A percentile compares a stretch with the other conserved stretches of the same genome.
Conservation (phyloP, 148 eudicot genomes). For the Camellia japonica region DNA sequence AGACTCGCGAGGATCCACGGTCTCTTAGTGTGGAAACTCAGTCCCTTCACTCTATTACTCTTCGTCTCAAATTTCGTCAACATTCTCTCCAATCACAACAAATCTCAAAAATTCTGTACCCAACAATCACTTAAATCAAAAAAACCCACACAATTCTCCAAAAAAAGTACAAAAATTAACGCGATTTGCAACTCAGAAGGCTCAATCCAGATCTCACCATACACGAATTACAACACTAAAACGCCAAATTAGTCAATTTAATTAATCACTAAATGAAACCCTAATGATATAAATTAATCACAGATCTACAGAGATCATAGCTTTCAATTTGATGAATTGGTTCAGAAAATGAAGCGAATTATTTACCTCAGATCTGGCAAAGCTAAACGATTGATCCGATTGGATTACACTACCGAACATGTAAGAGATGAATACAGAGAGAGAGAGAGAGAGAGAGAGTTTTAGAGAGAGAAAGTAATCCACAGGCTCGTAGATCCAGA, state of each 20-base stretch:
- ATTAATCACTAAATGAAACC: background rate
- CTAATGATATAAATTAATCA: constrained; percentile 14
- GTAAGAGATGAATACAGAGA: background rate
- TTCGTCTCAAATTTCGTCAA: constrained; percentile 92
- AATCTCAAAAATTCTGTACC: constrained; percentile 19
- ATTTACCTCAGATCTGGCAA: constrained; percentile 19
- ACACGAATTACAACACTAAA: constrained; percentile 3
- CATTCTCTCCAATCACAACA: constrained; percentile 43
- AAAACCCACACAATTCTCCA: constrained; percentile 8
- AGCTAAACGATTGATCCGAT: constrained; percentile 11
- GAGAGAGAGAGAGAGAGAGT: background rate
- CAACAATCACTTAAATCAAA: background rate
- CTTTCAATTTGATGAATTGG: background rate
- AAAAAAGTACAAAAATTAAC: background rate
- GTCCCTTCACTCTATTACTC: constrained; percentile 93
- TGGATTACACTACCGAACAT: constrained; percentile 3
- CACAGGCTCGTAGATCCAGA: constrained; percentile 1
- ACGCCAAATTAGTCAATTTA: background rate
- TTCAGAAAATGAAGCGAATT: background rate
- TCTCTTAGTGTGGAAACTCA: constrained; percentile 82
- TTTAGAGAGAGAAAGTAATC: background rate
- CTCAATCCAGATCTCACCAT: background rate
- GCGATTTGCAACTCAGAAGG: background rate
- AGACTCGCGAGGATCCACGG: constrained; percentile 98
- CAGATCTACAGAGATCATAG: constrained; percentile 16